phyloP scores from a whole-genome alignment of 2,329 filamentous ascomycete genomes.

The Diaporthe australafricana region DNA sequence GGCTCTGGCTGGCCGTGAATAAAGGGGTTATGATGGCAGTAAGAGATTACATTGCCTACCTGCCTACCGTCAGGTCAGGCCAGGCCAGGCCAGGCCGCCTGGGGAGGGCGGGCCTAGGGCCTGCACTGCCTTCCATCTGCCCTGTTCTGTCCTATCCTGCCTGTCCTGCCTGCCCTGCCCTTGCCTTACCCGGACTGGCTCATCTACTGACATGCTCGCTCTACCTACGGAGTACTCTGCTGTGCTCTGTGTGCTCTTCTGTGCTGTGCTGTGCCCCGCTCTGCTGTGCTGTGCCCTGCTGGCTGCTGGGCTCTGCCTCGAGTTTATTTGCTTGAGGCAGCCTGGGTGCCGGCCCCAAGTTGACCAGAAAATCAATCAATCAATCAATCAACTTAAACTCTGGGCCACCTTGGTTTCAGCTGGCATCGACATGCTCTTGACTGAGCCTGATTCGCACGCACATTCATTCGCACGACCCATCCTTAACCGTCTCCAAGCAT shows the following conservation, averaged over 20 bases:
- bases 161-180: background rate
- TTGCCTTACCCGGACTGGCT: background rate
- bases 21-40: conserved; percentile 28
- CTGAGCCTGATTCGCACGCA: conserved; percentile 11
- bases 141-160: background rate
- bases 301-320: background rate
- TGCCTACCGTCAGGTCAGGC: conserved; percentile 16
- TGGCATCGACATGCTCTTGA: conserved; percentile 10
- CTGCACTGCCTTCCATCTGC: background rate
- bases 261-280: background rate
- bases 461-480: background rate
- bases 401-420: conserved; percentile 28
- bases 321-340: conserved; percentile 28
- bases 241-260: background rate
- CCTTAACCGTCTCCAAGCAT: background rate
- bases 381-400: conserved; percentile 17
- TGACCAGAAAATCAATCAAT: background rate
- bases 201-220: background rate
- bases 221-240: background rate
- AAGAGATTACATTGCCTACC: conserved; percentile 22
- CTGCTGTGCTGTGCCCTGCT: background rate
- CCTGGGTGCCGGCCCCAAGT: conserved; percentile 10
- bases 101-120: conserved; percentile 10
- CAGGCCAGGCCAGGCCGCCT: conserved; percentile 12
- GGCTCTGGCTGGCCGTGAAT: conserved; percentile 23